phyloP scores from a whole-genome alignment of 768 basidiomycete genomes.

The Multifurca ochricompacta region DNA sequence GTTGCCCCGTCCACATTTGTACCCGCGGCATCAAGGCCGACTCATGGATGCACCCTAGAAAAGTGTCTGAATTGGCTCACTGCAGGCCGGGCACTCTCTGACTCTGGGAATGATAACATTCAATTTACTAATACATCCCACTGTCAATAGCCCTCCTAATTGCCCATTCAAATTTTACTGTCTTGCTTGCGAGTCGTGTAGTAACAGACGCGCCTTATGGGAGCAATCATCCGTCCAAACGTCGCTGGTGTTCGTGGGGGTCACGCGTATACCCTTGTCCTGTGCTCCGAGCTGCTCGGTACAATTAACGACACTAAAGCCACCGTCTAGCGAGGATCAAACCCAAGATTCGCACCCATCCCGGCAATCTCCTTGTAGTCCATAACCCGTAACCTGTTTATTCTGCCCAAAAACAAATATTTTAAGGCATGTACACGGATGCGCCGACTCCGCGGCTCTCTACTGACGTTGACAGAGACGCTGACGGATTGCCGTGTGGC shows the following conservation, averaged over 20 bases:
- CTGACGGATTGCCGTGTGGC: conserved; percentile 16
- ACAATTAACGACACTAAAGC: background rate
- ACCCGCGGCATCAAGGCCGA: too few species aligned
- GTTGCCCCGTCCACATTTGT: too few species aligned
- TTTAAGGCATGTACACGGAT: background rate
- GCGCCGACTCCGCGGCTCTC: conserved; percentile 10
- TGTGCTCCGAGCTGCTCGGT: background rate
- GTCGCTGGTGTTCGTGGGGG: background rate
- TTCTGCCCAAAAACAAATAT: too few species aligned
- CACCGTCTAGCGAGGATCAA: conserved; percentile 6
- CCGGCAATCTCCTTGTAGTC: background rate
- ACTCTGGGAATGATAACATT: too few species aligned
- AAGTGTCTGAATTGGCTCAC: too few species aligned
- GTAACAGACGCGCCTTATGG: background rate
- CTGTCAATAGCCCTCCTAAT: background rate
- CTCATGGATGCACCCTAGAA: too few species aligned
- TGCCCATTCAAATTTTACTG: background rate
- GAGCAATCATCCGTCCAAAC: background rate
- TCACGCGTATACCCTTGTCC: background rate
- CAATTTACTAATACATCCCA: background rate
- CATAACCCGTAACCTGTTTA: background rate
- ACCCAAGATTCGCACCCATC: background rate
- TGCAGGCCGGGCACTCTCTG: too few species aligned
- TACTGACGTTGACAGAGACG: conserved; percentile 1
- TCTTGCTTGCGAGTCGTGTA: background rate